Evolutionary conservation across 768 basidiomycete genomes (phyloP), one percentile per base, ranked within the genome.

Genomic region (Rhodotorula paludigena): DNA sequence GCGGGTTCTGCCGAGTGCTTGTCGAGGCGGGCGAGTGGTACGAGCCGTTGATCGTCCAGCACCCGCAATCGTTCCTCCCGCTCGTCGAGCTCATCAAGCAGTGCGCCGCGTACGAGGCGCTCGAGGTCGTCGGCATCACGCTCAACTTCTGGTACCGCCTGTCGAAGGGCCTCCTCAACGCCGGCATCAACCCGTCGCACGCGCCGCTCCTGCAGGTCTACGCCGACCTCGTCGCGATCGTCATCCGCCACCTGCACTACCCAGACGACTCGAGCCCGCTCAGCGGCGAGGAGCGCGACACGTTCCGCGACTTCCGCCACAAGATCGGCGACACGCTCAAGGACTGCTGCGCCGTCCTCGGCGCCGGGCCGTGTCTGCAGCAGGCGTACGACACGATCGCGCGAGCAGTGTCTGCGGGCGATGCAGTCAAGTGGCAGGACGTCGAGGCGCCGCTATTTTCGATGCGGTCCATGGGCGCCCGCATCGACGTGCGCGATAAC

Each of bases 301-400:
- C 88, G 74, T 99, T 98, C 83, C 85, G 96, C 30, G 84, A 86
- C 7, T 99, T 99, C 82, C 83, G 96, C 55, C 96, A 99, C 81
- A 86, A 92, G 68, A 98, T 99, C 90, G 96, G 96, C 45, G 93
- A 99, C 77, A 98, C 96, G 8, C 83, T 99, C 71, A 99, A 99
- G 79, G 96, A 99, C 77, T 98, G 96, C 77, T 99, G 96, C 79
- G 84, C 87, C 70, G 92, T 99, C 54, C 83, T 99, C 52, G 89
- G 92, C 51, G 84, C 93, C 5, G 87, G 91, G 57, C 83, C 83
- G 4, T 98, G 96, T 76, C 82, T 99, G 49, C 78, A 87, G 59
- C 83, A 87, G 5, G 84, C 92, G 4, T 90, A 90, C 79, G 86
- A 89, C 66, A 83, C 89, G 76, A 88, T 98, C 69, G 85, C 85